These are phyloP conservation scores for Termitomyces sp. DNA, from an alignment of 768 basidiomycete species.

Conservation along the genomic window DNA sequence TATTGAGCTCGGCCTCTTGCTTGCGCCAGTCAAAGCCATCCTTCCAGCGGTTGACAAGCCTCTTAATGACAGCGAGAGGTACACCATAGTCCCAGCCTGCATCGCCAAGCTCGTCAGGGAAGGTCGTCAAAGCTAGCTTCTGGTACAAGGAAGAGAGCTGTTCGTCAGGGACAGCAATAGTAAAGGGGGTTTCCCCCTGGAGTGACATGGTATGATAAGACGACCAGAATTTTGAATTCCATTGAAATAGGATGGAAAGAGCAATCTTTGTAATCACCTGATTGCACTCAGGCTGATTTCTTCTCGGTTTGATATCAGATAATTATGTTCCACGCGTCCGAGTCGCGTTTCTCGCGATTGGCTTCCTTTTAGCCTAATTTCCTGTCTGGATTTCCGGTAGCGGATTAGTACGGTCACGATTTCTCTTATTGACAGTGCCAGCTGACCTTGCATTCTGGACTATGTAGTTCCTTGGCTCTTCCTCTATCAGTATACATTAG, in stretches of 20 bases:
- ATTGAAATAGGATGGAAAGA: neutral
- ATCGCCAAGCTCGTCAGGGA: constrained; percentile 57
- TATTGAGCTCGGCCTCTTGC: constrained; percentile 49
- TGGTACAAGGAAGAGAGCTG: constrained; percentile 34
- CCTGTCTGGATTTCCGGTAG: too few species aligned
- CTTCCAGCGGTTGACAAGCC: constrained; percentile 45
- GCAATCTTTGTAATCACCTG: neutral
- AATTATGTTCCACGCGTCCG: too few species aligned
- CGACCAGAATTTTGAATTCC: neutral
- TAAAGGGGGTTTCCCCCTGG: constrained; percentile 33
- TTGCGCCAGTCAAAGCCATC: constrained; percentile 55
- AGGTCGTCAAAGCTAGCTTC: constrained; percentile 43
- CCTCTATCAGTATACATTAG: too few species aligned
- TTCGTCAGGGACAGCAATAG: constrained; percentile 41
- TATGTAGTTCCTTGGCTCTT: too few species aligned
- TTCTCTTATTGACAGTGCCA: too few species aligned
- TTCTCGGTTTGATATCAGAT: too few species aligned
- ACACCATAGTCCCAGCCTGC: constrained; percentile 47
- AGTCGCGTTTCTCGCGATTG: too few species aligned
- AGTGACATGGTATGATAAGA: constrained; percentile 4
- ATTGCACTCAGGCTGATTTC: neutral
- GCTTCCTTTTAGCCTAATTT: too few species aligned
- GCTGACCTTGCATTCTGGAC: too few species aligned
- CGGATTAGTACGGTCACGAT: too few species aligned
- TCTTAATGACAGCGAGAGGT: constrained; percentile 45